phyloP scores from a whole-genome alignment of 257 asterid genomes.

The Salvia rosmarinus region DNA sequence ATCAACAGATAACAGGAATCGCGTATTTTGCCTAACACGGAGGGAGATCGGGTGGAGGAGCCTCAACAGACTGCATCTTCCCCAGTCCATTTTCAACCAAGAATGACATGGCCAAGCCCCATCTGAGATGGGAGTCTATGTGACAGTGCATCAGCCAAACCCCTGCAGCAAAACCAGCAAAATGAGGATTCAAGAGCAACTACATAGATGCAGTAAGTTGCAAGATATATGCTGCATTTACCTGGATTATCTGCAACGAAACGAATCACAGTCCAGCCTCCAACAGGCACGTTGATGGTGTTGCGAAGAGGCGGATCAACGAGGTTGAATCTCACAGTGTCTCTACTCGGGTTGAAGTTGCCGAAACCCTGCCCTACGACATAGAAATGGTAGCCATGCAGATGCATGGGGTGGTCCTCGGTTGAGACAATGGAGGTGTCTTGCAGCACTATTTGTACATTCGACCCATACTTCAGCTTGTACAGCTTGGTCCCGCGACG shows the following conservation, averaged over 20 bases:
- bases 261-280: constrained; percentile 72
- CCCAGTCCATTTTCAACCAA: constrained; percentile 67
- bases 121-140: constrained; percentile 65
- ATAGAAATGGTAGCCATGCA: constrained; percentile 69
- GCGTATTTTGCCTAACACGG: constrained; percentile 43
- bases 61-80: constrained; percentile 50
- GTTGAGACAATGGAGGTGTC: constrained; percentile 63
- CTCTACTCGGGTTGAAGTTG: constrained; percentile 55
- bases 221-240: constrained; percentile 4
- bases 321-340: constrained; percentile 55
- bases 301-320: constrained; percentile 62
- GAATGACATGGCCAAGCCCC: constrained; percentile 71
- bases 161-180: constrained; percentile 41
- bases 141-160: constrained; percentile 84
- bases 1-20: constrained; percentile 11
- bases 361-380: constrained; percentile 74
- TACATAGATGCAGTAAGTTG: neutral
- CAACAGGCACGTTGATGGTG: constrained; percentile 65
- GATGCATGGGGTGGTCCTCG: constrained; percentile 69
- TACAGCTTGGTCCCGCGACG: constrained; percentile 53
- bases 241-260: constrained; percentile 77
- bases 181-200: neutral
- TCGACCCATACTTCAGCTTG: constrained; percentile 52
- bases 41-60: constrained; percentile 84
- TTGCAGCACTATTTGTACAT: constrained; percentile 62